A percentile compares a stretch with the other conserved stretches of the same genome.
Conservation (phyloP, 345 rosid species). For the Gossypium herbaceum region DNA sequence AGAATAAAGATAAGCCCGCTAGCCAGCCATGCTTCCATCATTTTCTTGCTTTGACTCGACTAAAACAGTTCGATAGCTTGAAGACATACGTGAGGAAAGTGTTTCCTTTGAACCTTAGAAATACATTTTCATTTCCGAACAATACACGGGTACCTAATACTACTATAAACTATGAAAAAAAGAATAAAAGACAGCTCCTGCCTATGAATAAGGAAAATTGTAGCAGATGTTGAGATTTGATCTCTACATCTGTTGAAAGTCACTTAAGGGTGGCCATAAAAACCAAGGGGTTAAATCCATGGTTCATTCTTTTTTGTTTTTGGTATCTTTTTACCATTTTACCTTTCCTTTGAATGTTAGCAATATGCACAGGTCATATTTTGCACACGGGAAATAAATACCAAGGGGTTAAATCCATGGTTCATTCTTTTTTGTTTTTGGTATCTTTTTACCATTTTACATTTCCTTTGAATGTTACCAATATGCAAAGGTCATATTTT, state of each 20-base stretch:
- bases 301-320: too few species aligned
- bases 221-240: too few species aligned
- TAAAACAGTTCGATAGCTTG: background rate
- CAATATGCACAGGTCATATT: background rate
- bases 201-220: too few species aligned
- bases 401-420: too few species aligned
- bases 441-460: too few species aligned
- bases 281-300: too few species aligned
- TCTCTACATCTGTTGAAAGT: too few species aligned
- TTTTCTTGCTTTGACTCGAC: background rate
- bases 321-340: too few species aligned
- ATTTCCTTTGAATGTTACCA: background rate
- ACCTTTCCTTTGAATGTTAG: background rate
- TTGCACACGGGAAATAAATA: background rate
- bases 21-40: background rate
- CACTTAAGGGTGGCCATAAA: too few species aligned
- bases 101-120: background rate
- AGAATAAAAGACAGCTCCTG: too few species aligned
- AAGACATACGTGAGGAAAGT: background rate
- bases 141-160: background rate
- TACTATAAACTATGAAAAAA: too few species aligned
- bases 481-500: background rate
- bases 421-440: too few species aligned
- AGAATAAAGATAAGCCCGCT: background rate
- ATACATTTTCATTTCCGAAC: background rate